Conservation (phyloP, 257 asterid genomes). For the Ajuga chamaepitys region DNA sequence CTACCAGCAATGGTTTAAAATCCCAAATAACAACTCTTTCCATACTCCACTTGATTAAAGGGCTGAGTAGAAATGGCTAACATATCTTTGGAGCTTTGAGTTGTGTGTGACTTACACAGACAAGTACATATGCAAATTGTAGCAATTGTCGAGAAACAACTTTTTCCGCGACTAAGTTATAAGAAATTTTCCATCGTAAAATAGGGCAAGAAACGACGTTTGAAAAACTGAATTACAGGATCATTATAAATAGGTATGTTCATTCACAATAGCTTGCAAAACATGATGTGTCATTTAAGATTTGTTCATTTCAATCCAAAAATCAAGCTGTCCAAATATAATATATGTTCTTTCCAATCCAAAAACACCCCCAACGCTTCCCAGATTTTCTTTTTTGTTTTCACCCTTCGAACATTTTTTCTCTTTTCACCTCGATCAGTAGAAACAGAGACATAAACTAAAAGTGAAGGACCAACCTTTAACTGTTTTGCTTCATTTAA, state of each 20-base stretch:
- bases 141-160: neutral
- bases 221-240: neutral
- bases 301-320: no score
- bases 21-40: neutral
- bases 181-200: neutral
- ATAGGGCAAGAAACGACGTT: neutral
- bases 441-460: neutral
- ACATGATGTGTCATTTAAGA: neutral
- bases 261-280: neutral
- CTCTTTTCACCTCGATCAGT: neutral
- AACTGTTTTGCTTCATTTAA: neutral
- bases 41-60: neutral
- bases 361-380: neutral
- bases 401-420: neutral
- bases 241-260: neutral
- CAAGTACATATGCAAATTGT: neutral
- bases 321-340: neutral
- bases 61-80: neutral
- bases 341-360: neutral
- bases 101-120: neutral
- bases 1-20: neutral
- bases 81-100: neutral
- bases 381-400: neutral
- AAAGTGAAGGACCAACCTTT: neutral
- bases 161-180: neutral